Base-by-base conservation (phyloP, 73 alveolate genomes). In the Breviolum minutum region DNA sequence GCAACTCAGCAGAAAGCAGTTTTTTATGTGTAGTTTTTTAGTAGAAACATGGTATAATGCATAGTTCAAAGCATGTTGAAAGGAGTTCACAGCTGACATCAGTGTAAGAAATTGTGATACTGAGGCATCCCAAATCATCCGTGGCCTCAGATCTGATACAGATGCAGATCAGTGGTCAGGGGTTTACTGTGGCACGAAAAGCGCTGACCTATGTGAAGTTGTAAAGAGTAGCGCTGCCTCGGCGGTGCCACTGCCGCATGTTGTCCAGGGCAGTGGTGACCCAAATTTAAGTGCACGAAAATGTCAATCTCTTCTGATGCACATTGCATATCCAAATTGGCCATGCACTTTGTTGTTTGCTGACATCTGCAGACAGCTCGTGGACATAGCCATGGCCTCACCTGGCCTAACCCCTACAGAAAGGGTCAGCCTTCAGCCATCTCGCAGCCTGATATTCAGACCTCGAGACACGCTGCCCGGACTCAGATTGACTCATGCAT, bases 241-340 rank as follows among this genome's bases (percentile, higher is more conserved):
- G 2, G 32, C 68, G 32, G 88, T 40, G 69, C 66, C 88, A 80
- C 48, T 48, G 85, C 85, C 85, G 29, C 81, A 77, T 63, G 5
- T 13, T 80, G 88, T 80, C 69, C 88, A 80, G 88, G 88, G 88
- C 69, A 40, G 7, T 80, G 88, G 88, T 80, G 85, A 20, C 85
- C 85, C 62, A 22, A n/a, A 8, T 24, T 76, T 10, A n/a, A 22
- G 10, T n/a, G 13, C 85, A 24, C 26, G 85, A 76, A 76, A 61
- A 2, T 40, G 54, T 40, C 3, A 3, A 40, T 40, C 54, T 40
- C 85, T 12, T n/a, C 85, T 76, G 85, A 76, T 76, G 85, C 29
- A 7, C 22, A 71, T 13, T 71, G 19, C n/a, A 20, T 30, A 40
- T 40, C 54, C 54, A 3, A 11, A 30, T 22, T n/a, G 85, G 85